Evolutionary conservation across 805 yeast genomes (phyloP).

Genomic region (Ogataea trehalophila): DNA sequence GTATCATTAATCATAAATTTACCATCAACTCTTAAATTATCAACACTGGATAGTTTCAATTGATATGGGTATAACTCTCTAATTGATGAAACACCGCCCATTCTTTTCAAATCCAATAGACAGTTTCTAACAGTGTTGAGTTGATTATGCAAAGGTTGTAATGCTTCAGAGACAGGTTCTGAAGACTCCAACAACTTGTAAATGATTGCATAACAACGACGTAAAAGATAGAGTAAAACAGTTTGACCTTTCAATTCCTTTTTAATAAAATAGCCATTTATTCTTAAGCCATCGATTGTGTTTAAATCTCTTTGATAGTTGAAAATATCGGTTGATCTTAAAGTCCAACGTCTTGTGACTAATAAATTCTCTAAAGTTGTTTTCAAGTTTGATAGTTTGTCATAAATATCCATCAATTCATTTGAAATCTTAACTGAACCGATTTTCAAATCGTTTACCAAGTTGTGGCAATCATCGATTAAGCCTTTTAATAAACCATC

Average conservation of each 20-base stretch:
- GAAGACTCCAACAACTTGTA: constrained; percentile 85
- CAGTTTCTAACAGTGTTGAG: constrained; percentile 88
- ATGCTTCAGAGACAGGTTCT: constrained; percentile 93
- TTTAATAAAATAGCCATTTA: constrained; percentile 49
- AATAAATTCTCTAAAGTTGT: constrained; percentile 74
- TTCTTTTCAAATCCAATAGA: constrained; percentile 79
- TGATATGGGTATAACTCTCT: constrained; percentile 95
- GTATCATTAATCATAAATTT: constrained; percentile 83
- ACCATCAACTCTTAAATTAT: constrained; percentile 83
- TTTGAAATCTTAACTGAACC: constrained; percentile 42
- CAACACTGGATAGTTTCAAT: constrained; percentile 86
- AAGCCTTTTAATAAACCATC: constrained; percentile 63
- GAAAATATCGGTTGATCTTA: constrained; percentile 92
- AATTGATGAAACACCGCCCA: constrained; percentile 84
- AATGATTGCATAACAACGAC: constrained; percentile 88
- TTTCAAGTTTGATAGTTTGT: constrained; percentile 59
- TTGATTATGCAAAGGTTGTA: constrained; percentile 92
- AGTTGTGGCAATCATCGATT: constrained; percentile 76
- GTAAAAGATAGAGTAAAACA: constrained; percentile 66
- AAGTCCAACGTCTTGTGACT: constrained; percentile 94
- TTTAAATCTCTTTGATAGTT: constrained; percentile 71
- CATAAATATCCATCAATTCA: constrained; percentile 55
- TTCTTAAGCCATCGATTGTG: constrained; percentile 67
- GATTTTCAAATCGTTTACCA: constrained; percentile 62
- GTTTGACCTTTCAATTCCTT: constrained; percentile 48